Percentiles rank a stretch among this genome's conserved stretches.
phyloP scores from a whole-genome alignment of 1,284 basidiomycete species.

The Ustilago curta region DNA sequence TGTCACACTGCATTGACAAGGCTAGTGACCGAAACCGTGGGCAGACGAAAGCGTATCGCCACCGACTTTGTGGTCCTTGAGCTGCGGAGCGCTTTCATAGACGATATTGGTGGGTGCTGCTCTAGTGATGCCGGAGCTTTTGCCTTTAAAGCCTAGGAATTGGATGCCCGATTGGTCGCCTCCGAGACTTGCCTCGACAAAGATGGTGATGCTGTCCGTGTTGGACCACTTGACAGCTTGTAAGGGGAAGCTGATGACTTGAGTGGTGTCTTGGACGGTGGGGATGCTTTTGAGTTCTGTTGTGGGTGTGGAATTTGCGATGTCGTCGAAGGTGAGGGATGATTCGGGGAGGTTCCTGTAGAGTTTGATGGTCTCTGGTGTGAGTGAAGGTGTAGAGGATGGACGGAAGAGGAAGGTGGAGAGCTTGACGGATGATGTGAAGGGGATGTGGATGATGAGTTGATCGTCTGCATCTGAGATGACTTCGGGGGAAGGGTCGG shows the following conservation, averaged over 20 bases:
- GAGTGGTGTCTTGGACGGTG: conserved; percentile 33
- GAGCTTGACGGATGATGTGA: conserved; percentile 61
- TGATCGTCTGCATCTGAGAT: conserved; percentile 61
- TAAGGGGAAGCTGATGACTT: conserved; percentile 62
- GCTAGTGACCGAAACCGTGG: conserved; percentile 44
- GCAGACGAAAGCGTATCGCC: conserved; percentile 31
- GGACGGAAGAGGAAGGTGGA: conserved; percentile 41
- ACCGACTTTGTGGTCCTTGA: conserved; percentile 62
- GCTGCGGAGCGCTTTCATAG: conserved; percentile 65
- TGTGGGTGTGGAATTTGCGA: conserved; percentile 12
- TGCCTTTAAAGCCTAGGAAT: conserved; percentile 65
- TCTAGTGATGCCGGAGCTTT: conserved; percentile 31
- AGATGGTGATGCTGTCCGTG: conserved; percentile 60
- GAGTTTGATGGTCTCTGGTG: conserved; percentile 55
- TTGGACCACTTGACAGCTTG: conserved; percentile 61
- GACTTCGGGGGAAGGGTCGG: conserved; percentile 29
- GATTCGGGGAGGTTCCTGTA: conserved; percentile 53
- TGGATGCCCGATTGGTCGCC: conserved; percentile 46
- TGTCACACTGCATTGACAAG: conserved; percentile 1
- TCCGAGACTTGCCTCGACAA: conserved; percentile 51
- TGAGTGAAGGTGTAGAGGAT: conserved; percentile 28
- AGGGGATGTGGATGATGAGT: conserved; percentile 62
- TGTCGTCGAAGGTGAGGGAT: conserved; percentile 56
- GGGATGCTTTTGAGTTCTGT: conserved; percentile 55
- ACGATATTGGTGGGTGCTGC: conserved; percentile 59